Percentiles rank a stretch among this genome's conserved stretches.
Conservation (phyloP, 2,329 filamentous ascomycete genomes). For the Monilinia aucupariae region DNA sequence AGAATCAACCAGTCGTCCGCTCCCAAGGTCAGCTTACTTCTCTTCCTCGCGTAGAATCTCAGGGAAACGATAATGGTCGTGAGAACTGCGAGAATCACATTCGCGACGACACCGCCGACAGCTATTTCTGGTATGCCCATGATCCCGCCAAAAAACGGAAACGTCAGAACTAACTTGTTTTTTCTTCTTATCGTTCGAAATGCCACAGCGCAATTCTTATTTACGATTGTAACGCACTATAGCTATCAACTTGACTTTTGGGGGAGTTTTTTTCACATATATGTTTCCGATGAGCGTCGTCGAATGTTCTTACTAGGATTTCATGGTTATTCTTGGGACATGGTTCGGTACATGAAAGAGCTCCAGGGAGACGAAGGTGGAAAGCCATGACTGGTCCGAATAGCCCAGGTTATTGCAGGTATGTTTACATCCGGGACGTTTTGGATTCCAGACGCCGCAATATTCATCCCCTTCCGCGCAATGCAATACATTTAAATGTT, state of each 20-base stretch:
- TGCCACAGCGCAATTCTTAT: background rate
- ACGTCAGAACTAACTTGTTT: background rate
- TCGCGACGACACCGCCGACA: conserved; percentile 5
- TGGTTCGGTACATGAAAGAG: background rate
- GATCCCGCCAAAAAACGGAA: background rate
- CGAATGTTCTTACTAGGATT: background rate
- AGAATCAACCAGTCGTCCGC: conserved; percentile 13
- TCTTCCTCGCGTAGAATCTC: conserved; percentile 10
- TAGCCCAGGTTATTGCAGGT: too few relatives aligned
- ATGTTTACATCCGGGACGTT: too few relatives aligned
- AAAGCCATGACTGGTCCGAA: background rate
- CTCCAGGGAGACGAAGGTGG: background rate
- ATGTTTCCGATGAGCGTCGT: background rate
- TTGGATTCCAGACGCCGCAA: background rate
- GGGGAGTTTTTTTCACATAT: conserved; percentile 11
- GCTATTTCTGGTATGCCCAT: conserved; percentile 1
- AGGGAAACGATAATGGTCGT: background rate
- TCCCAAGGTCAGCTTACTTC: conserved; percentile 1
- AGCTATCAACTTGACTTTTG: background rate
- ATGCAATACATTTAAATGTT: background rate
- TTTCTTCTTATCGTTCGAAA: background rate
- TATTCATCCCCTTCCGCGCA: background rate
- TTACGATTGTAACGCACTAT: background rate
- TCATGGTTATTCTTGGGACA: background rate
- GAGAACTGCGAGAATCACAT: conserved; percentile 4